A percentile compares a stretch with the other conserved stretches of the same genome.
Conservation (phyloP, 2,329 filamentous ascomycete species). For the Beauveria pseudobassiana region DNA sequence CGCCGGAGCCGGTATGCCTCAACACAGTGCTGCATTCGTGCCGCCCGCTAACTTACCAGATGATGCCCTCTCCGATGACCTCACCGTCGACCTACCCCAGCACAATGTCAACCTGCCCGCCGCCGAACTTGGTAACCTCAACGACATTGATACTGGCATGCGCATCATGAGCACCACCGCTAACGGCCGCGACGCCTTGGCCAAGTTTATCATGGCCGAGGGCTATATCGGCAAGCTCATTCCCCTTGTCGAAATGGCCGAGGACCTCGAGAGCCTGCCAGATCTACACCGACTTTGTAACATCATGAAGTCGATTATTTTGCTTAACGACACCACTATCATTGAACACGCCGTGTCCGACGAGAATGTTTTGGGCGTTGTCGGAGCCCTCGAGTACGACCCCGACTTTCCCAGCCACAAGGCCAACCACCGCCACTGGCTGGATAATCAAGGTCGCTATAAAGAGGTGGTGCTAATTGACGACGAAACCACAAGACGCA, state of each 20-base stretch:
- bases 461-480: conserved; percentile 95
- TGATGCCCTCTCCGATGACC: conserved; percentile 81
- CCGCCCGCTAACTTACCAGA: conserved; percentile 43
- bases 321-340: conserved; percentile 89
- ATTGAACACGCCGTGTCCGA: conserved; percentile 93
- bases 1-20: conserved; percentile 50
- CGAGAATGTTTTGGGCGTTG: conserved; percentile 80
- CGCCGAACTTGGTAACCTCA: conserved; percentile 73
- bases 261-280: conserved; percentile 78
- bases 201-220: conserved; percentile 77
- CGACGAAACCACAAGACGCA: conserved; percentile 70
- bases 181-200: conserved; percentile 73
- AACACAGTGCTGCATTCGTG: neutral
- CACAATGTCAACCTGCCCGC: conserved; percentile 66
- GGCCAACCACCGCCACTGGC: conserved; percentile 90
- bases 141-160: conserved; percentile 79
- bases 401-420: conserved; percentile 97
- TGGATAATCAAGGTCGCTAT: conserved; percentile 80
- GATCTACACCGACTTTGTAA: conserved; percentile 91
- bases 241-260: conserved; percentile 78
- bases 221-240: conserved; percentile 84
- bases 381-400: conserved; percentile 94
- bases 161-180: conserved; percentile 68
- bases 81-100: conserved; percentile 60
- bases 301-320: conserved; percentile 93